Conservation (phyloP, 495 filamentous ascomycete genomes). For the Penicillium riverlandense region DNA sequence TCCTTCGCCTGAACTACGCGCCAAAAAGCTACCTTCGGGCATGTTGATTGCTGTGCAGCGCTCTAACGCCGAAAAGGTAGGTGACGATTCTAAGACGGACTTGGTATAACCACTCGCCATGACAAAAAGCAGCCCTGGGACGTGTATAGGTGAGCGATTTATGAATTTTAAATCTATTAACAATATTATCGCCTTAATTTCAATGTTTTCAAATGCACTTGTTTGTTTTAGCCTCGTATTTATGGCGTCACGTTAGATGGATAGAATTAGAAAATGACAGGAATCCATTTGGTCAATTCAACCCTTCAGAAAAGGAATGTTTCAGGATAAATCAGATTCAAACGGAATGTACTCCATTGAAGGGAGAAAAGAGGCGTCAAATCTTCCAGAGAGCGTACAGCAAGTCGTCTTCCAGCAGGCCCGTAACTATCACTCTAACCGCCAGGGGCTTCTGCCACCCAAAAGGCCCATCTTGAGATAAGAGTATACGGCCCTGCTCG, state of each 20-base stretch:
- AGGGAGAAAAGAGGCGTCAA: constrained; percentile 14
- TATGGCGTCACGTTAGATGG: too few relatives aligned
- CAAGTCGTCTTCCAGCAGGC: constrained; percentile 6
- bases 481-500: neutral
- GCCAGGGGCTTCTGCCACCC: too few relatives aligned
- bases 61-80: constrained; percentile 18
- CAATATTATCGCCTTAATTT: too few relatives aligned
- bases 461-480: constrained; percentile 6
- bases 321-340: neutral
- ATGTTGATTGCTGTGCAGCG: constrained; percentile 48
- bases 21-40: constrained; percentile 57
- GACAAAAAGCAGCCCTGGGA: too few relatives aligned
- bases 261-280: too few relatives aligned
- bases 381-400: constrained; percentile 7
- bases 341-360: constrained; percentile 35
- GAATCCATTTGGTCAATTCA: neutral
- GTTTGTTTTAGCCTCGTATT: too few relatives aligned
- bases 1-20: constrained; percentile 50
- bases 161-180: too few relatives aligned
- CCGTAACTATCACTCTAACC: too few relatives aligned
- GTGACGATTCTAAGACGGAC: constrained; percentile 2
- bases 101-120: too few relatives aligned
- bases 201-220: too few relatives aligned
- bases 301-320: neutral
- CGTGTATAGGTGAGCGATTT: too few relatives aligned